phyloP scores from a whole-genome alignment of 495 filamentous ascomycete genomes.

The Hypoxylon cercidicola region DNA sequence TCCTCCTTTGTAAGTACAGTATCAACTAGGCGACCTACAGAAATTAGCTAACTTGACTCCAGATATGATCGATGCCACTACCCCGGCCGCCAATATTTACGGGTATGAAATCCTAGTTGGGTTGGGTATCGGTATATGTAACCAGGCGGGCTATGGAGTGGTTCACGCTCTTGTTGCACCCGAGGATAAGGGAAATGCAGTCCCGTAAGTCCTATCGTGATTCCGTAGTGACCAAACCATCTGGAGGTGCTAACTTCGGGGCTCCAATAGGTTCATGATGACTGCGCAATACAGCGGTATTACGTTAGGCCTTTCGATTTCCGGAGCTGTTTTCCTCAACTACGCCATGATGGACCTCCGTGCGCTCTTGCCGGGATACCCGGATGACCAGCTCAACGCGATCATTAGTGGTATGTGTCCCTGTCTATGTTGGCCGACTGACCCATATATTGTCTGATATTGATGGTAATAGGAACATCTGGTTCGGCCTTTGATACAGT shows the following conservation, averaged over 20 bases:
- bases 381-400: background rate
- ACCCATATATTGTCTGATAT: background rate
- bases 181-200: constrained; percentile 47
- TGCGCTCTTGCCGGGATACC: background rate
- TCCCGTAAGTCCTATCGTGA: constrained; percentile 22
- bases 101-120: constrained; percentile 60
- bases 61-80: constrained; percentile 32
- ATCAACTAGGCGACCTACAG: background rate
- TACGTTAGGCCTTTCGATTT: constrained; percentile 59
- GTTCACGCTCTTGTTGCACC: constrained; percentile 53
- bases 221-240: too few relatives aligned
- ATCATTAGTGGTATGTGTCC: constrained; percentile 2
- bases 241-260: background rate
- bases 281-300: constrained; percentile 58
- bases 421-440: background rate
- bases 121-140: constrained; percentile 56
- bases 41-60: background rate
- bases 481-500: background rate
- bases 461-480: background rate
- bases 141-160: constrained; percentile 58
- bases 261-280: constrained; percentile 55
- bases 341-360: constrained; percentile 30
- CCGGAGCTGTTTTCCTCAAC: constrained; percentile 61
- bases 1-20: constrained; percentile 3
- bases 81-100: constrained; percentile 53